Evolutionary conservation across 345 rosid species (phyloP).

Genomic region (Lumnitzera littorea): DNA sequence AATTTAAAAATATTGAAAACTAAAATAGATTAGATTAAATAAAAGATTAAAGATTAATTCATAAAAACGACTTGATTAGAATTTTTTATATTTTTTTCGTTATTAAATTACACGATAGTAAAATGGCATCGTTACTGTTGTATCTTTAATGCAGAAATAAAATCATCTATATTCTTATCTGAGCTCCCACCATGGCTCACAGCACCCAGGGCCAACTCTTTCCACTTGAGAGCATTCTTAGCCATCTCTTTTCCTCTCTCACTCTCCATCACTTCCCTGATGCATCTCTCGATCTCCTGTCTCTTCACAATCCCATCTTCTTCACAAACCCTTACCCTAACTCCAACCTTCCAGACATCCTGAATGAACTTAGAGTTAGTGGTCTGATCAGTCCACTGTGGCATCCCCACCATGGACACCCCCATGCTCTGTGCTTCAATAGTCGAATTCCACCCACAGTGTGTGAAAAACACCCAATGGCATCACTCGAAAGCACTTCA

Average conservation of each 20-base stretch:
- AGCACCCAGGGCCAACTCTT: constrained; percentile 34
- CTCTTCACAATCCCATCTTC: constrained; percentile 41
- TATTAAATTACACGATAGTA: no score
- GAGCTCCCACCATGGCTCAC: constrained; percentile 45
- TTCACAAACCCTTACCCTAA: constrained; percentile 32
- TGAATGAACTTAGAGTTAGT: constrained; percentile 41
- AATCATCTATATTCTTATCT: constrained; percentile 30
- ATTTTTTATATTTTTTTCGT: no score
- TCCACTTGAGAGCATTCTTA: constrained; percentile 38
- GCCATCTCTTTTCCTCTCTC: constrained; percentile 33
- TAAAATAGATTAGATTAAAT: no score
- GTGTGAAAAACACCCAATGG: constrained; percentile 57
- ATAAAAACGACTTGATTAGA: no score
- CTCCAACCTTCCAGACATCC: constrained; percentile 57
- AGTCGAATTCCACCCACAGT: constrained; percentile 55
- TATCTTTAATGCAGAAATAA: constrained; percentile 10
- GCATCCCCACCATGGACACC: constrained; percentile 20
- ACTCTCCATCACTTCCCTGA: constrained; percentile 46
- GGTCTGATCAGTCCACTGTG: constrained; percentile 19
- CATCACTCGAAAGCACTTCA: constrained; percentile 32
- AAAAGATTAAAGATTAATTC: no score
- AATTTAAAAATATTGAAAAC: no score
- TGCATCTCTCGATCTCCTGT: constrained; percentile 40
- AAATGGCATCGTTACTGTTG: no score
- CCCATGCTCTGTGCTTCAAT: constrained; percentile 14